phyloP scores from a whole-genome alignment of 2,329 filamentous ascomycete species.

The Apiospora koreana region DNA sequence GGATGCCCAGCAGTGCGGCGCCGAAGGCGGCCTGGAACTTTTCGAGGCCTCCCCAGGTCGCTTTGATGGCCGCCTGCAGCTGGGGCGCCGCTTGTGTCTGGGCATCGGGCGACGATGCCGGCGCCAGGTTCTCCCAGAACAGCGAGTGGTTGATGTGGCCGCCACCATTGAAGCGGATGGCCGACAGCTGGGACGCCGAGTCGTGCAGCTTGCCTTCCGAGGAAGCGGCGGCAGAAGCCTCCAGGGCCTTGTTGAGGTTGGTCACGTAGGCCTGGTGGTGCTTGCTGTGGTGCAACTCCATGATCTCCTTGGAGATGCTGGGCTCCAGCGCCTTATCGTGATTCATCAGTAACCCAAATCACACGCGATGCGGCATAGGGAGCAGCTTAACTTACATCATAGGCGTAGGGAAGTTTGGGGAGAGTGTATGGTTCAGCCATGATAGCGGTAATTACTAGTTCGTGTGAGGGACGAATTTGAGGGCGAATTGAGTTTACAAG shows the following conservation, averaged over 20 bases:
- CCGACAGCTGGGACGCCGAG: conserved; percentile 63
- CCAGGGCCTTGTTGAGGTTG: conserved; percentile 70
- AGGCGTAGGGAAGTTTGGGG: conserved; percentile 64
- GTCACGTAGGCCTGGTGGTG: conserved; percentile 80
- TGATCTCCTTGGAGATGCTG: conserved; percentile 75
- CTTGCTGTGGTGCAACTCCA: conserved; percentile 79
- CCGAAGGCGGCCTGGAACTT: conserved; percentile 68
- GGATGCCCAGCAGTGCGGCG: conserved; percentile 66
- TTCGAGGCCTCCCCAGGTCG: conserved; percentile 69
- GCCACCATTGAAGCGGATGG: conserved; percentile 85
- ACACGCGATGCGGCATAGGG: not conserved
- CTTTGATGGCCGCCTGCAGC: conserved; percentile 61
- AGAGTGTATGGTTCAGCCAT: conserved; percentile 23
- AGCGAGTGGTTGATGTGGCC: conserved; percentile 92
- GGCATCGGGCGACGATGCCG: conserved; percentile 58
- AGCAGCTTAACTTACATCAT: conserved; percentile 56
- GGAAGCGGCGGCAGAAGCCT: conserved; percentile 58
- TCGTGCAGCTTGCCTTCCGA: conserved; percentile 57
- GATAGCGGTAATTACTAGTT: not conserved
- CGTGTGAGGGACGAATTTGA: not conserved
- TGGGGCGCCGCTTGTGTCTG: conserved; percentile 52
- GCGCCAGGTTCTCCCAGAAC: conserved; percentile 85
- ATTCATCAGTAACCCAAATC: not conserved
- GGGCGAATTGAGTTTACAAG: not conserved
- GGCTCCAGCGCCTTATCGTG: conserved; percentile 64